Evolutionary conservation across 768 basidiomycete genomes (phyloP).

Genomic region (Boletus eberwhitei): DNA sequence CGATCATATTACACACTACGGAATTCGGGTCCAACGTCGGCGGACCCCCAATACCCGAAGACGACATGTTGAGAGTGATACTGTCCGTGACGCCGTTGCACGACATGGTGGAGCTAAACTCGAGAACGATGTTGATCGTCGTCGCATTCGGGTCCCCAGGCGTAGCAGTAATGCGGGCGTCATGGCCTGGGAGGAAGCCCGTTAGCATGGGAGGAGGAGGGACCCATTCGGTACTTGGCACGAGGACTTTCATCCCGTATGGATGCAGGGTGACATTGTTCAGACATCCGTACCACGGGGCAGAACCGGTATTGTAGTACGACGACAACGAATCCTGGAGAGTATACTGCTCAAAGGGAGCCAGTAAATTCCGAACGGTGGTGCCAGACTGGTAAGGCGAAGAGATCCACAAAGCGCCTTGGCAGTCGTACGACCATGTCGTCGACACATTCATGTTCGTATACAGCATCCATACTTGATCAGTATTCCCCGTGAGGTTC

Average conservation of each 20-base stretch:
- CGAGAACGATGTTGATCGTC: conserved; percentile 61
- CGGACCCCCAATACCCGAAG: conserved; percentile 55
- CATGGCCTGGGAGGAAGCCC: conserved; percentile 83
- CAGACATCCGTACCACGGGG: conserved; percentile 78
- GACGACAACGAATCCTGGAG: conserved; percentile 64
- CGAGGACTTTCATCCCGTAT: conserved; percentile 79
- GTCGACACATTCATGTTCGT: conserved; percentile 79
- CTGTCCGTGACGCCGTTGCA: conserved; percentile 64
- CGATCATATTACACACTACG: conserved; percentile 45
- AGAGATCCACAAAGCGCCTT: conserved; percentile 62
- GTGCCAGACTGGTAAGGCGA: conserved; percentile 68
- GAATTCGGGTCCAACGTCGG: conserved; percentile 51
- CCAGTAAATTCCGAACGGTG: conserved; percentile 68
- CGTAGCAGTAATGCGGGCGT: conserved; percentile 57
- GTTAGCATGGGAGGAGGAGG: conserved; percentile 71
- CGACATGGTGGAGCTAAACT: conserved; percentile 77
- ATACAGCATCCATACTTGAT: conserved; percentile 81
- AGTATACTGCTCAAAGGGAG: conserved; percentile 77
- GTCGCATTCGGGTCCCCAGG: conserved; percentile 47
- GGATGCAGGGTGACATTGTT: conserved; percentile 60
- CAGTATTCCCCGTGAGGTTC: conserved; percentile 54
- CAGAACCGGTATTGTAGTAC: conserved; percentile 52
- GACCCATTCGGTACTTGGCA: conserved; percentile 66
- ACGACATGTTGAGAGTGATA: conserved; percentile 65
- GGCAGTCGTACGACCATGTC: conserved; percentile 64